phyloP scores from a whole-genome alignment of 176 grass and related monocot genomes.

The Bromus sterilis region DNA sequence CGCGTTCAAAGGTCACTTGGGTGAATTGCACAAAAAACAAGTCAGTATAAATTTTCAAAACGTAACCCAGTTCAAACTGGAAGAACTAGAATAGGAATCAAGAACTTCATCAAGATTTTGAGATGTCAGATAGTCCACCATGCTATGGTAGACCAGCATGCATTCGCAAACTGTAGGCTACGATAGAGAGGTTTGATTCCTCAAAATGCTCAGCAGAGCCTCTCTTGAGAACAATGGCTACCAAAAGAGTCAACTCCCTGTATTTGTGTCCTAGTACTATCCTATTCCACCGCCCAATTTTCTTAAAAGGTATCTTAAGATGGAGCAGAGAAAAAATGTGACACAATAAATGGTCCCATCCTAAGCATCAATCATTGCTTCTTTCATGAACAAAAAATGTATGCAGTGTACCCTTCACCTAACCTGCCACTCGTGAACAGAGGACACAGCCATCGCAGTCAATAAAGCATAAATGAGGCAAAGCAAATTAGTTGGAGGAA shows the following conservation, averaged over 20 bases:
- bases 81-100: neutral
- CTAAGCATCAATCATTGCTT: conserved; percentile 28
- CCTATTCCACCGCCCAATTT: neutral
- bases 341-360: neutral
- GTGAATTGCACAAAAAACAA: neutral
- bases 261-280: neutral
- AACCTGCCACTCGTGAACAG: conserved; percentile 21
- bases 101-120: neutral
- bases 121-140: neutral
- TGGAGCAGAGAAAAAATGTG: neutral
- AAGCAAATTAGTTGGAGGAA: conserved; percentile 19
- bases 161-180: neutral
- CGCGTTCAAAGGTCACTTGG: neutral
- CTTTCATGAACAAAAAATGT: neutral
- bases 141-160: neutral
- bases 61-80: neutral
- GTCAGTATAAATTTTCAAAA: neutral
- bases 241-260: neutral
- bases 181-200: neutral
- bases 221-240: neutral
- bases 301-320: neutral
- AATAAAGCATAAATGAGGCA: conserved; percentile 27
- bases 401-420: conserved; percentile 22
- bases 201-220: neutral
- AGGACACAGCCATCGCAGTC: conserved; percentile 2